phyloP scores from a whole-genome alignment of 768 basidiomycete species.

The Macrocybe gigantea region DNA sequence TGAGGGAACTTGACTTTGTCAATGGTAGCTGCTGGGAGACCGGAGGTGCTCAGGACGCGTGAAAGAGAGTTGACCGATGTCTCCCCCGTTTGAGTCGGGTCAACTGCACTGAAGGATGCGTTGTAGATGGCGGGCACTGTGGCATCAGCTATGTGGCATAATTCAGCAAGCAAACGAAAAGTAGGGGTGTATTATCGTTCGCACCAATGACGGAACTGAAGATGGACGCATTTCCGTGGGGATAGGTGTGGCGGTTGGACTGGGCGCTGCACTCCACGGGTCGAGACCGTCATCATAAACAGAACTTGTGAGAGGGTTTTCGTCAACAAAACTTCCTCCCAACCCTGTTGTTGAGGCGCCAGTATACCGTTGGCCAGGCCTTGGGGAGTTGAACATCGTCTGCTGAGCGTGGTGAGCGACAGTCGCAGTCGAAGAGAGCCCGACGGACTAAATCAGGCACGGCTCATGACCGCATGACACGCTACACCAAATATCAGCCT shows the following conservation, averaged over 20 bases:
- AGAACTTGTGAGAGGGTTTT: constrained; percentile 68
- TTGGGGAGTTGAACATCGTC: constrained; percentile 81
- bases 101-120: constrained; percentile 66
- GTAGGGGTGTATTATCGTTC: constrained; percentile 1
- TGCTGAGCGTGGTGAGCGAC: background rate
- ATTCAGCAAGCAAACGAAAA: constrained; percentile 5
- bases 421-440: background rate
- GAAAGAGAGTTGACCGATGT: constrained; percentile 80
- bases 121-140: constrained; percentile 77
- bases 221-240: constrained; percentile 41
- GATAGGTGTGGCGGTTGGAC: constrained; percentile 59
- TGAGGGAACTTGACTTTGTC: constrained; percentile 53
- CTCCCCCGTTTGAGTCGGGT: constrained; percentile 66
- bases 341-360: constrained; percentile 51
- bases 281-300: constrained; percentile 78
- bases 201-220: constrained; percentile 70
- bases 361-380: constrained; percentile 65
- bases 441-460: background rate
- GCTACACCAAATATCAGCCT: too few species aligned
- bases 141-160: constrained; percentile 55
- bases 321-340: constrained; percentile 69
- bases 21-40: constrained; percentile 74
- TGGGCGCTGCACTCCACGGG: constrained; percentile 74
- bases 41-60: constrained; percentile 71
- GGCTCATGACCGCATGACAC: too few species aligned